Base-by-base conservation (phyloP, 768 basidiomycete genomes). In the Serendipita vermifera region DNA sequence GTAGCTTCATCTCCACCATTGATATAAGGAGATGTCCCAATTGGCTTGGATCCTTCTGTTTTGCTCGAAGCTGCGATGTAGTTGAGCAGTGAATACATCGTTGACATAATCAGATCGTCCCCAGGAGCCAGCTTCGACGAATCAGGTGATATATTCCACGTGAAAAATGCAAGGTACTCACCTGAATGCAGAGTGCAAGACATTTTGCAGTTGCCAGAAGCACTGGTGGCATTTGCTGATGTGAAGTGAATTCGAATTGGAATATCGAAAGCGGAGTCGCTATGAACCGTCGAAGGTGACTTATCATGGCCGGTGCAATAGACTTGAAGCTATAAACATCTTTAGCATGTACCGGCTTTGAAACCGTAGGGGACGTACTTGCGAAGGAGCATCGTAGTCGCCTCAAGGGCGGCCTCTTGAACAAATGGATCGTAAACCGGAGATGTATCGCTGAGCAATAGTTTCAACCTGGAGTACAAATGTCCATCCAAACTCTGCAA, bases 21-120 rank as follows among this genome's bases (percentile, higher is more conserved):
- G 27, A 57, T 57, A 55, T 62, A 46, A 31, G 57, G 31, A 17
- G 31, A 38, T 33, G 38, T 38, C 14, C 38, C 24, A 24, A 32
- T 7, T n/a, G 35, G 7, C 2, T 76, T 71, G 48, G 64, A 70
- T 51, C 85, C 84, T 33, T 75, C 75, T 43, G 87, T 86, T 64
- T 85, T 87, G 72, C 82, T 84, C 2, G 88, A 82, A 3, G 86
- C 81, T 1, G 87, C 81, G 58, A 97, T 84, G 66, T 87, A 86
- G 66, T 98, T 97, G 58, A 98, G 75, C 11, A 98, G 77, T 3
- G 94, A 96, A 67, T 98, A 97, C 82, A 97, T 85, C 62, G 92
- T 89, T 3, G 93, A 97, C 79, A 92, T 83, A 65, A 87, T 77
- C 33, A 91, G 77, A 64, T 92, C 91, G 61, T 91, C 87, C 38